phyloP scores from a whole-genome alignment of 1,284 basidiomycete genomes.

The Irpex sp. region DNA sequence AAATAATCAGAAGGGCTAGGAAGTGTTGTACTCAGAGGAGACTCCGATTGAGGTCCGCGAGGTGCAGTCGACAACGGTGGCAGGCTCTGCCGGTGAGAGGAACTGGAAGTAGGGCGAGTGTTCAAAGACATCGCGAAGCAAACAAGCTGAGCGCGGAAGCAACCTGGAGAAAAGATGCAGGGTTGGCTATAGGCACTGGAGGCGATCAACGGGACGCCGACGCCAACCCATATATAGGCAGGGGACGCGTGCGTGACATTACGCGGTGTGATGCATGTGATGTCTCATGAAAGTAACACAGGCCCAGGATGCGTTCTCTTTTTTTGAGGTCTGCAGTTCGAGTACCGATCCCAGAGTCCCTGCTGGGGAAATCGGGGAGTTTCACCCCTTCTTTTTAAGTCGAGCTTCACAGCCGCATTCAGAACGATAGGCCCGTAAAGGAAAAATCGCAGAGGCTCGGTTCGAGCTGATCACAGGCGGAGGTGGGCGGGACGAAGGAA shows the following conservation, averaged over 20 bases:
- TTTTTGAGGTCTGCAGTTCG: neutral
- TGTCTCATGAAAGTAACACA: no score
- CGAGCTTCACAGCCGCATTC: no score
- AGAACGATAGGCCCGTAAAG: no score
- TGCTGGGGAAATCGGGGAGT: neutral
- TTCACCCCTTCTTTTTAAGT: neutral
- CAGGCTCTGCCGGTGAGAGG: neutral
- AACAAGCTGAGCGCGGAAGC: neutral
- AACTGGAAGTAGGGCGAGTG: neutral
- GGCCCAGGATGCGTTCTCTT: no score
- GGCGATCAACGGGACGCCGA: no score
- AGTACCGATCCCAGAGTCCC: neutral
- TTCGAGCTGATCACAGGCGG: no score
- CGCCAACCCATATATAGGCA: no score
- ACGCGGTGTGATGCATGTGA: no score
- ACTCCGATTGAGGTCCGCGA: neutral
- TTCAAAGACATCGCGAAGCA: conserved; percentile 1
- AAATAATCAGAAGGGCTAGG: neutral
- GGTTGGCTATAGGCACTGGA: conserved; percentile 16
- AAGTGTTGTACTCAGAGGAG: neutral
- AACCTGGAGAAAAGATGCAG: conserved; percentile 6
- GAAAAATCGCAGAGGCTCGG: no score
- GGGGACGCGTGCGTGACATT: no score
- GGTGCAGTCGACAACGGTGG: neutral
- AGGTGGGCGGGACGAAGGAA: no score